Evolutionary conservation across 352 stramenopile genomes (phyloP).

Genomic region (Phytopythium boreale): DNA sequence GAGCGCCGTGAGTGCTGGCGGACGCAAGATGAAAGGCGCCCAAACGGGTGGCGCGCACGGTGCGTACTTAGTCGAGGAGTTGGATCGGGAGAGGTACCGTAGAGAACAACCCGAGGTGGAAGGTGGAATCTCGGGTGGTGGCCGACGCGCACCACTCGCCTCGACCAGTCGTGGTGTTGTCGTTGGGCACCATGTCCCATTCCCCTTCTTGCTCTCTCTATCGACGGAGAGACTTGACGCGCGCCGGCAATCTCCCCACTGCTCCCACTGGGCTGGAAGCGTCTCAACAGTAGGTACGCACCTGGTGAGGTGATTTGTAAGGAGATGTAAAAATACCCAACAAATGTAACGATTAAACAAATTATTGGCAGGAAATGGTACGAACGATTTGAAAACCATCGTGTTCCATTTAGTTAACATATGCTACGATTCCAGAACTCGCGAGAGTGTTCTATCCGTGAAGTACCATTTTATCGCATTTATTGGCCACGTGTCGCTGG

Average conservation of each 20-base stretch:
- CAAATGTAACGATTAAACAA: not conserved
- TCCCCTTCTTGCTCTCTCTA: not conserved
- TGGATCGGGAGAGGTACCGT: not conserved
- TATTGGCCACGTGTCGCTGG: not conserved
- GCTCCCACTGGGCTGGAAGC: not conserved
- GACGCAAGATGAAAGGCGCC: not conserved
- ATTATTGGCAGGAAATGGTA: not conserved
- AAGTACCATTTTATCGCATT: not conserved
- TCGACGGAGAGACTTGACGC: constrained; percentile 2
- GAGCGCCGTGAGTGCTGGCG: not conserved
- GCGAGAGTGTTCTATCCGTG: not conserved
- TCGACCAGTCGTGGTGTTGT: not conserved
- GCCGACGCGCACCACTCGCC: not conserved
- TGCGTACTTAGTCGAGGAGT: constrained; percentile 4
- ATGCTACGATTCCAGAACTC: too few species aligned
- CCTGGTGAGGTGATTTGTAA: not conserved
- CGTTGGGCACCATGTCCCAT: not conserved
- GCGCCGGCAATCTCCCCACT: not conserved
- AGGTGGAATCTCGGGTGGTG: not conserved
- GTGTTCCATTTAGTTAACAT: too few species aligned
- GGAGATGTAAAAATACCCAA: not conserved
- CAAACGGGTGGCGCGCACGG: not conserved
- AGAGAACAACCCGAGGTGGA: not conserved
- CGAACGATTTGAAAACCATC: not conserved
- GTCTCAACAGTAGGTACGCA: constrained; percentile 1